Base-by-base conservation (phyloP, 2,329 filamentous ascomycete genomes). In the Diaporthe sp. region DNA sequence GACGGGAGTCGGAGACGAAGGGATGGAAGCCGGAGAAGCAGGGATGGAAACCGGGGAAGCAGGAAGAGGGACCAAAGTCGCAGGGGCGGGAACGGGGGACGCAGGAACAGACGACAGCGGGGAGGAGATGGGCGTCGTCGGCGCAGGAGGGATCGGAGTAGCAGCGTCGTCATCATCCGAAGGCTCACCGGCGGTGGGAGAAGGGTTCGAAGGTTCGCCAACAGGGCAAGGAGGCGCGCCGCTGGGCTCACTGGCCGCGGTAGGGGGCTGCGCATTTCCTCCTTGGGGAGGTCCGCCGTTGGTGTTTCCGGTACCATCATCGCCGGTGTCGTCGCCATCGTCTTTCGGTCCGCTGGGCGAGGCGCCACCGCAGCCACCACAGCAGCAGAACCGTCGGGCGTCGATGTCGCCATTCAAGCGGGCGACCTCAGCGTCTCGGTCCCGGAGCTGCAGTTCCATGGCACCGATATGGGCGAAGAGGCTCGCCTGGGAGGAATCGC, bases 201-300 rank as follows among this genome's bases (percentile, higher is more conserved):
- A 10, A 22, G 70, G 70, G 70, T 8, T 37, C 5, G 70, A 28
- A 10, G 55, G 47, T n/a, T 13, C 51, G 7, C 9, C 31, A 61
- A 39, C 47, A 12, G 47, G 39, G 70, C 25, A 28, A 61, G 70
- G 58, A 61, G 70, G 55, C 57, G 70, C 57, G 70, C 55, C 70
- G 34, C 71, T 53, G 12, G 71, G 57, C 57, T 53, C 57, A 7
- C 22, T 15, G 47, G 71, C 57, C 57, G 57, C 3, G 22, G 28
- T 39, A 51, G 31, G 42, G 25, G 15, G 70, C 70, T 72, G 70
- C 70, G 70, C 70, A 42, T 72, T 22, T 61, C 42, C 70, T 61
- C 47, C 70, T 25, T 42, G 57, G 31, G 20, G 70, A 39, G 42
- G n/a, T 49, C 55, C 51, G 31, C 42, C 4, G 55, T 39, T 39